Conservation (phyloP, 345 rosid species). For the Hibiscus tridactylites region DNA sequence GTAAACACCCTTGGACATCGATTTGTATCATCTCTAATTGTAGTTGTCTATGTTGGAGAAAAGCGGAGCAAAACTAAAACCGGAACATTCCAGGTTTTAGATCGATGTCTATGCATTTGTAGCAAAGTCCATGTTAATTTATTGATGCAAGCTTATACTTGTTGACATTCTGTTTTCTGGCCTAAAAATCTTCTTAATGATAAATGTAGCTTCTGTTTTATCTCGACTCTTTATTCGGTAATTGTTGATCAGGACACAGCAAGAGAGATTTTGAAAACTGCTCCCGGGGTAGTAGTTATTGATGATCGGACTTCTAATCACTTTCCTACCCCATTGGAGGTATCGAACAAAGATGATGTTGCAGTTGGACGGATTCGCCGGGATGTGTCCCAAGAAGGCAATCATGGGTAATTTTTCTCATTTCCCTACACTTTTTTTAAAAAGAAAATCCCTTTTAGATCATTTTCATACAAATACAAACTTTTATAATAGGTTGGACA, state of each 20-base stretch:
- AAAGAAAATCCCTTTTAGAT: not conserved
- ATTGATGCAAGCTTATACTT: too few species aligned
- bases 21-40: too few species aligned
- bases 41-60: too few species aligned
- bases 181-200: not conserved
- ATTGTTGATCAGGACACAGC: conserved; percentile 55
- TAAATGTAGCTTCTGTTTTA: not conserved
- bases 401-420: conserved; percentile 50
- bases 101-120: too few species aligned
- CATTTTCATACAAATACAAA: not conserved
- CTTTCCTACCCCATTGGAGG: conserved; percentile 87
- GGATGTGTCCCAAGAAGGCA: conserved; percentile 78
- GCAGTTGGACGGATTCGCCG: conserved; percentile 92
- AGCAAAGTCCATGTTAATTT: too few species aligned
- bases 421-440: not conserved
- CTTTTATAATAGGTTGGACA: conserved; percentile 60
- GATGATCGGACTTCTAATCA: conserved; percentile 73
- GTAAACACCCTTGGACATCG: too few species aligned
- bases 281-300: conserved; percentile 74
- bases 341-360: conserved; percentile 84
- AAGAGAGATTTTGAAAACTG: conserved; percentile 60
- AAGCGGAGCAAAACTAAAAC: too few species aligned
- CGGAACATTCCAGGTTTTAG: too few species aligned
- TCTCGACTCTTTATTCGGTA: not conserved
- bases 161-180: too few species aligned